A percentile compares a stretch with the other conserved stretches of the same genome.
These are phyloP conservation scores for Mycena sanguinolenta DNA, from an alignment of 768 basidiomycete species.

Conservation along the genomic window DNA sequence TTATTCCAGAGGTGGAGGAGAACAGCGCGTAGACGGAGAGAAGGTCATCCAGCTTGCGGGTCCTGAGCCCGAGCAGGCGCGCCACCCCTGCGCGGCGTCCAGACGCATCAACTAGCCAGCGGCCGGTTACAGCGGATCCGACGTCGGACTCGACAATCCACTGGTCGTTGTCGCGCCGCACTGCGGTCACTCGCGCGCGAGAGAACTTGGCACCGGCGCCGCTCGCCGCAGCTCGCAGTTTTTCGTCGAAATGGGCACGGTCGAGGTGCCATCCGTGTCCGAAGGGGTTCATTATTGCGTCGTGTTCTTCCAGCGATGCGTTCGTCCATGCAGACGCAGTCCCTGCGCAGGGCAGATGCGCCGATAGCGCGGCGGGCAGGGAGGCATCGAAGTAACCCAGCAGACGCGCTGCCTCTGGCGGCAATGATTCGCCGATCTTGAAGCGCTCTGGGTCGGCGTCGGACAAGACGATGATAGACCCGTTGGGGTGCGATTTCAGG, in stretches of 20 bases:
- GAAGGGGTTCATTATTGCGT: slow-evolving; percentile 50
- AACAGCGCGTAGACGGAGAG: slow-evolving; percentile 48
- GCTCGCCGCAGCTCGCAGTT: slow-evolving; percentile 40
- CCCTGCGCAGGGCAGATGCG: slow-evolving; percentile 45
- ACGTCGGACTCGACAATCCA: slow-evolving; percentile 11
- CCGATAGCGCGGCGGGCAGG: slow-evolving; percentile 35
- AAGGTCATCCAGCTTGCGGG: slow-evolving; percentile 41
- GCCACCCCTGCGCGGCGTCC: slow-evolving; percentile 51
- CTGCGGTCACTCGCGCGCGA: slow-evolving; percentile 25
- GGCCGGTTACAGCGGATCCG: slow-evolving; percentile 31
- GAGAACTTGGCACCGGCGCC: slow-evolving; percentile 29
- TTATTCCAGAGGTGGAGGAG: slow-evolving; percentile 36
- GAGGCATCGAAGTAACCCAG: slow-evolving; percentile 36
- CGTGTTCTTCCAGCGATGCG: slow-evolving; percentile 43
- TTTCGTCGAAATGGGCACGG: slow-evolving; percentile 49
- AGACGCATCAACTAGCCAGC: slow-evolving; percentile 53
- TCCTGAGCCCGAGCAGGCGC: slow-evolving; percentile 45
- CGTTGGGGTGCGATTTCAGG: slow-evolving; percentile 29
- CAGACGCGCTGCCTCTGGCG: slow-evolving; percentile 42
- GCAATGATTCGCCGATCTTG: slow-evolving; percentile 57
- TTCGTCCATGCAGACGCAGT: slow-evolving; percentile 51
- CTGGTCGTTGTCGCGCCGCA: slow-evolving; percentile 23
- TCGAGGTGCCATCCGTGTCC: slow-evolving; percentile 52
- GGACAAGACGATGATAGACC: slow-evolving; percentile 48
- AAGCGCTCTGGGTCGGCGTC: slow-evolving; percentile 46